Evolutionary conservation across 192 early-diverging fungal genomes (phyloP).

Genomic region (Coemansia sp.): DNA sequence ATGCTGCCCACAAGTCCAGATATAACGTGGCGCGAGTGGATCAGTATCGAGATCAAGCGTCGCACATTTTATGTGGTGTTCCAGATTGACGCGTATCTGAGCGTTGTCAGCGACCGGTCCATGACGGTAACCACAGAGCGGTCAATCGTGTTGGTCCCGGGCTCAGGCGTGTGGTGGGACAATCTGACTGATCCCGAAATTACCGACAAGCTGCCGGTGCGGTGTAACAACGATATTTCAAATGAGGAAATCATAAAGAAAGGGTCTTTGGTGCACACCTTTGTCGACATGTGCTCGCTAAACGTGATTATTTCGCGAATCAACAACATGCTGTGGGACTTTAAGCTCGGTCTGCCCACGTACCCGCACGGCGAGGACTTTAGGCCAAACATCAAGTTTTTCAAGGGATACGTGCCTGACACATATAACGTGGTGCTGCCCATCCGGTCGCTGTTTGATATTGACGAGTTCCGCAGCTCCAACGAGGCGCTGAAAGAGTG

Average conservation of each 20-base stretch:
- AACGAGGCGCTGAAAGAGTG: conserved; percentile 19
- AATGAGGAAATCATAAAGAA: conserved; percentile 11
- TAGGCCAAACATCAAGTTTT: conserved; percentile 10
- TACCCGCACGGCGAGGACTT: conserved; percentile 13
- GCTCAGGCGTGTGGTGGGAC: conserved; percentile 33
- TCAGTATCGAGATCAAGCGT: conserved; percentile 30
- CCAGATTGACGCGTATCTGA: conserved; percentile 34
- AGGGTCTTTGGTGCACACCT: conserved; percentile 7
- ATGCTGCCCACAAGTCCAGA: conserved; percentile 1
- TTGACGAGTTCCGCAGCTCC: conserved; percentile 22
- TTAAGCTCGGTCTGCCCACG: conserved; percentile 14
- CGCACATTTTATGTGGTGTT: conserved; percentile 36
- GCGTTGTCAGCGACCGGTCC: conserved; percentile 30
- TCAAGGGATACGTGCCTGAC: not conserved
- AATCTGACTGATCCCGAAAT: conserved; percentile 15
- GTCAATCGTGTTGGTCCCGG: conserved; percentile 15
- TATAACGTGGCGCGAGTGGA: conserved; percentile 37
- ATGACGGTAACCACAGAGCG: conserved; percentile 24
- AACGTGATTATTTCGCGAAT: conserved; percentile 16
- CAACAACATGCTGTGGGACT: conserved; percentile 32
- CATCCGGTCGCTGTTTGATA: conserved; percentile 27
- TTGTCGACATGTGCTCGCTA: conserved; percentile 22
- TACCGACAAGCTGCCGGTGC: conserved; percentile 7
- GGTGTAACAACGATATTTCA: conserved; percentile 6
- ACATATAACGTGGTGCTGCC: not conserved